phyloP scores from a whole-genome alignment of 1,284 basidiomycete genomes.

The Naganishia albida region DNA sequence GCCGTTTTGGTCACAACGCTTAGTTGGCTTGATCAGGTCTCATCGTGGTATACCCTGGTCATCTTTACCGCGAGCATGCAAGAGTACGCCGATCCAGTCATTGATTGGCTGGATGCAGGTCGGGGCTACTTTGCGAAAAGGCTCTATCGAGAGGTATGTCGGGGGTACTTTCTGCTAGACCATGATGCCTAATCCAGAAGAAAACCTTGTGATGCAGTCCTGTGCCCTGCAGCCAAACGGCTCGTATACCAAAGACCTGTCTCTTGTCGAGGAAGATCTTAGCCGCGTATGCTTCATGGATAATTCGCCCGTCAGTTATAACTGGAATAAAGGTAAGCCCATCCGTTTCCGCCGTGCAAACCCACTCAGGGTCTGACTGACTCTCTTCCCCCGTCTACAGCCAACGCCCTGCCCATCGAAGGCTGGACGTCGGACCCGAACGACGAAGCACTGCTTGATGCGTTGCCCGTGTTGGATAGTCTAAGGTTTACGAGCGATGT shows the following conservation, averaged over 20 bases:
- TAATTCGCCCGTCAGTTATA: slow-evolving; percentile 93
- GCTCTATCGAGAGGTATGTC: slow-evolving; percentile 83
- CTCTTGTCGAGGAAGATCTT: slow-evolving; percentile 83
- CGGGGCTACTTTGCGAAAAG: slow-evolving; percentile 83
- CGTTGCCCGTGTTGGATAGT: slow-evolving; percentile 92
- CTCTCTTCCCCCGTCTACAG: slow-evolving; percentile 54
- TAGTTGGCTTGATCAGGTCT: slow-evolving; percentile 65
- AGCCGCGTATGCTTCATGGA: slow-evolving; percentile 90
- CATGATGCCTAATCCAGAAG: neutral
- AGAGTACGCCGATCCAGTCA: slow-evolving; percentile 98
- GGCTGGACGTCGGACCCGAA: slow-evolving; percentile 97
- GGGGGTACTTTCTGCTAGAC: neutral
- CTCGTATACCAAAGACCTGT: slow-evolving; percentile 90
- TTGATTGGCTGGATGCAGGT: slow-evolving; percentile 98
- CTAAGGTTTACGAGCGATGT: slow-evolving; percentile 95
- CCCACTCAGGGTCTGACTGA: neutral
- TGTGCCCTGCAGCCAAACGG: slow-evolving; percentile 90
- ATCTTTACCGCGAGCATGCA: slow-evolving; percentile 99
- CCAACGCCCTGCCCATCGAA: slow-evolving; percentile 97
- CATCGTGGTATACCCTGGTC: slow-evolving; percentile 97
- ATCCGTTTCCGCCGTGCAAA: neutral
- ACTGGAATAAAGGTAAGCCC: slow-evolving; percentile 80
- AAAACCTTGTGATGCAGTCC: slow-evolving; percentile 59
- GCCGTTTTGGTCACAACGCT: neutral
- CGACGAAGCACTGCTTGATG: slow-evolving; percentile 93